These are phyloP conservation scores for Xerocomus minutiporus DNA, from an alignment of 1,284 basidiomycete genomes.

Conservation along the genomic window DNA sequence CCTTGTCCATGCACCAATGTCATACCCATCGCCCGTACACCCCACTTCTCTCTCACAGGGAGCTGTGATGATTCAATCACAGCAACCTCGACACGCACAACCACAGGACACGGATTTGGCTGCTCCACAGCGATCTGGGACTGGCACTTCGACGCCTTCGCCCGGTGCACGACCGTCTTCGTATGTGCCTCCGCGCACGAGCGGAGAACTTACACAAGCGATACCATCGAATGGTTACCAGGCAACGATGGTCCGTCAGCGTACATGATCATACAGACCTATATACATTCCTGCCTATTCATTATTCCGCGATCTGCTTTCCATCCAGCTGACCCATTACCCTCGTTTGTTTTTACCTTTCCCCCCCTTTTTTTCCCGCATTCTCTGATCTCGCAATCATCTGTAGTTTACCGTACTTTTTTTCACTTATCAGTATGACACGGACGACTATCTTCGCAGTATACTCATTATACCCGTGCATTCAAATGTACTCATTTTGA, in stretches of 20 bases:
- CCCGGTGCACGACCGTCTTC: conserved; percentile 54
- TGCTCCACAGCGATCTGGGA: conserved; percentile 41
- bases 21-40: conserved; percentile 38
- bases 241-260: conserved; percentile 47
- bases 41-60: conserved; percentile 41
- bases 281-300: conserved; percentile 9
- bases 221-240: conserved; percentile 47
- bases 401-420: conserved; percentile 38
- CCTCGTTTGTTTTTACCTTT: conserved; percentile 19
- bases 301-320: conserved; percentile 26
- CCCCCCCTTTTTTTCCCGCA: conserved; percentile 11
- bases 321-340: conserved; percentile 23
- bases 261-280: conserved; percentile 33
- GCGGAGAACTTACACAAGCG: conserved; percentile 42
- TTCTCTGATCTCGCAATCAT: conserved; percentile 37
- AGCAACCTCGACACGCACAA: conserved; percentile 36
- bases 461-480: conserved; percentile 46
- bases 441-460: conserved; percentile 44
- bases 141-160: conserved; percentile 36
- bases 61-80: conserved; percentile 41
- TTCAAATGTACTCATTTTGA: conserved; percentile 41
- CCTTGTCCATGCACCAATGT: conserved; percentile 40
- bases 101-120: conserved; percentile 50
- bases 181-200: conserved; percentile 46
- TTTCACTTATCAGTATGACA: conserved; percentile 40